A percentile compares a stretch with the other conserved stretches of the same genome.
phyloP scores from a whole-genome alignment of 192 early-diverging fungal species.

The Spizellomyces sp. region DNA sequence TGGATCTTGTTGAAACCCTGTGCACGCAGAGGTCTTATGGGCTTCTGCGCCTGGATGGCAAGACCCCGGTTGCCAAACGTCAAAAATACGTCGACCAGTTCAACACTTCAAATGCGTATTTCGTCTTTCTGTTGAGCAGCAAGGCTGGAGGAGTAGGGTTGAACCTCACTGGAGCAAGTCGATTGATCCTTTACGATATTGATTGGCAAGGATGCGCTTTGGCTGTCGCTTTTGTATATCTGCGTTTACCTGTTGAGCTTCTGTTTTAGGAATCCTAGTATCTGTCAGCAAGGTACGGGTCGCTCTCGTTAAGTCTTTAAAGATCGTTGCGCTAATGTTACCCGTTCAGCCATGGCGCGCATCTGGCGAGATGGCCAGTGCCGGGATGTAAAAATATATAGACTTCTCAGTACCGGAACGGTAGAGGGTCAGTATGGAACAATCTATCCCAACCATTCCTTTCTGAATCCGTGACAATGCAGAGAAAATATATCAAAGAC shows the following conservation, averaged over 20 bases:
- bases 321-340: neutral
- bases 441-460: conserved; percentile 3
- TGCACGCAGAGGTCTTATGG: conserved; percentile 33
- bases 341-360: conserved; percentile 53
- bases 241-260: neutral
- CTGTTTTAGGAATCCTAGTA: conserved; percentile 37
- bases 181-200: conserved; percentile 60
- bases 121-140: conserved; percentile 54
- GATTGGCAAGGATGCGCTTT: conserved; percentile 48
- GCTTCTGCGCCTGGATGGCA: conserved; percentile 63
- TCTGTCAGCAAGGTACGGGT: conserved; percentile 48
- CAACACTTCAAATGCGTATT: conserved; percentile 32
- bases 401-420: conserved; percentile 51
- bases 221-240: neutral
- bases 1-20: conserved; percentile 59
- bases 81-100: conserved; percentile 51
- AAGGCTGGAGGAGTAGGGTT: conserved; percentile 67
- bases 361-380: conserved; percentile 62
- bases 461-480: neutral
- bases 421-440: conserved; percentile 42
- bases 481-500: conserved; percentile 67
- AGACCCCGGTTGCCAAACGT: conserved; percentile 36
- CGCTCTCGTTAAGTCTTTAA: conserved; percentile 47
- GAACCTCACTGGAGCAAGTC: conserved; percentile 60
- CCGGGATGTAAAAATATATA: conserved; percentile 46